phyloP scores from a whole-genome alignment of 1,139 yeast species.

The Suhomyces bokatorum region DNA sequence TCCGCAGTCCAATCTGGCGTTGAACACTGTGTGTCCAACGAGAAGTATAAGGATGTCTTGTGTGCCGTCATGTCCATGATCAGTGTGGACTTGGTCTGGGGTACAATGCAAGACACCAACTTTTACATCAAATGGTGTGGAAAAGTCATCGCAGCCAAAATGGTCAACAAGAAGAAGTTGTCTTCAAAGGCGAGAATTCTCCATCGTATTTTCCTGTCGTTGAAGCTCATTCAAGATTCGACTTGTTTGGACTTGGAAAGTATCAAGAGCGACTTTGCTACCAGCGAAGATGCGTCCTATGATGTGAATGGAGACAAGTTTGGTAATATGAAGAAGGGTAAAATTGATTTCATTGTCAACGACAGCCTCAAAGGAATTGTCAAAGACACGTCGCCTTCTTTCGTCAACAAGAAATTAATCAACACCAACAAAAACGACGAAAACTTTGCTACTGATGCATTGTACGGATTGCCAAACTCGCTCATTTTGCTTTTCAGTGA shows the following conservation, averaged over 20 bases:
- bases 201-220: slow-evolving; percentile 75
- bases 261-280: slow-evolving; percentile 38
- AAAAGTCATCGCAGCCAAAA: slow-evolving; percentile 66
- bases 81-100: slow-evolving; percentile 87
- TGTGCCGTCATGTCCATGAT: slow-evolving; percentile 87
- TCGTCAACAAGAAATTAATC: slow-evolving; percentile 45
- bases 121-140: slow-evolving; percentile 78
- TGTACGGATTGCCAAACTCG: slow-evolving; percentile 84
- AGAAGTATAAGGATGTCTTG: slow-evolving; percentile 80
- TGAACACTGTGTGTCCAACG: slow-evolving; percentile 56
- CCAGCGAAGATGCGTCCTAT: slow-evolving; percentile 33
- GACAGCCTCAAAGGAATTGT: slow-evolving; percentile 16
- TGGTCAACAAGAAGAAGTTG: slow-evolving; percentile 62
- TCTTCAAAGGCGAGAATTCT: slow-evolving; percentile 75
- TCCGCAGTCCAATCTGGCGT: slow-evolving; percentile 38
- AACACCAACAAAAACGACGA: slow-evolving; percentile 50
- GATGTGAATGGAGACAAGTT: slow-evolving; percentile 45
- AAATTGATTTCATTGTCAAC: slow-evolving; percentile 50
- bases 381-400: slow-evolving; percentile 38
- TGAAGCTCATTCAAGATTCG: slow-evolving; percentile 73
- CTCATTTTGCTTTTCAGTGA: slow-evolving; percentile 70
- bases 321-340: slow-evolving; percentile 30
- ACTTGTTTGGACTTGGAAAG: slow-evolving; percentile 55
- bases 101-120: slow-evolving; percentile 85
- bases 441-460: slow-evolving; percentile 73